Base-by-base conservation (phyloP, 2,329 filamentous ascomycete species). In the Trichothecium sympodiale region DNA sequence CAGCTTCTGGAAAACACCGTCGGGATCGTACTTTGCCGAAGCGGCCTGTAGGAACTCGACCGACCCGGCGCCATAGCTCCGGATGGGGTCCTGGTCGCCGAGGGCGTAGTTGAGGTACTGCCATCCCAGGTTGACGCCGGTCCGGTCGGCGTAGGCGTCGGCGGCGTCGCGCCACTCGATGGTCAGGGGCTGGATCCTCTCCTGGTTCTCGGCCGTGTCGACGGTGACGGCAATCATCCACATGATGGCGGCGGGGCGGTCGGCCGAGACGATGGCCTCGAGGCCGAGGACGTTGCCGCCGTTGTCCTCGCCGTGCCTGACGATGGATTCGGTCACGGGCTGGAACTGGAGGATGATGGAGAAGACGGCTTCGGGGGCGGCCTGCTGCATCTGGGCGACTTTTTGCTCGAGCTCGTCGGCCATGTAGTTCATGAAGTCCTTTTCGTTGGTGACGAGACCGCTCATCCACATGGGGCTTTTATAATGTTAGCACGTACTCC, bases 341-440 rank as follows among this genome's bases (percentile, higher is more conserved):
- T 44, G 42, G 33, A 44, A 44, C 12, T 46, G 44, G 4, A 41
- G 31, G 28, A 46, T 39, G 2, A 46, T 36, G n/a, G 44, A 32
- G 10, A 40, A 45, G n/a, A 37, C 35, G 3, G 45, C 38, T 10
- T 43, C 40, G 5, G 43, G 35, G n/a, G 42, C 36, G 2, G 39
- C 39, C 8, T 33, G 42, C 12, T 46, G 31, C 17, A 53, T 46
- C 10, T 40, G 42, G 4, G 13, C 34, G 12, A 40, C 43, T 17
- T 46, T 38, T 4, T 45, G 41, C n/a, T 41, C 34, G 17, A 46
- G 38, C 35, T 40, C 44, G 14, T 40, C 37, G 30, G 43, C 43
- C 3, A 46, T 41, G 31, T 47, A 51, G 16, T 44, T 38, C 35
- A 52, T 42, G n/a, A 47, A 41, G 17, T 40, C 40, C 6, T 40